Base-by-base conservation (phyloP, 208 protist genomes). In the Phytomonas sp. region DNA sequence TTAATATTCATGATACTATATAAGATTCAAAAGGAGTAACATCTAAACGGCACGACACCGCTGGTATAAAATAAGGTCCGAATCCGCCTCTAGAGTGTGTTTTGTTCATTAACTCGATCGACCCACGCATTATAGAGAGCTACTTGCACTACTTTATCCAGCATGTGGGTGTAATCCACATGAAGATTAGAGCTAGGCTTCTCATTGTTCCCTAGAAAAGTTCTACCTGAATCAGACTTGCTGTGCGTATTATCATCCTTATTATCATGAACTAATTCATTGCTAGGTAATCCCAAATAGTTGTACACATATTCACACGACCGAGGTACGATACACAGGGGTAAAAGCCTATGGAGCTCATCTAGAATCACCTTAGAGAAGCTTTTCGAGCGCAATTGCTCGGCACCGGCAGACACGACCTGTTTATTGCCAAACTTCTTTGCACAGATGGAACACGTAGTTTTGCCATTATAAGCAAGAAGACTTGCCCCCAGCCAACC, bases 71-170 rank as follows among this genome's bases (percentile, higher is more conserved):
- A 56, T 26, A 26, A 26, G 46, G 4, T 2, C 20, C 1, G 20
- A 26, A 56, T 56, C 20, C 8, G 33, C 40, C 7, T 43, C 43
- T 69, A 37, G 23, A 62, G 61, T 53, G 51, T 75, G 4, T 75
- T 75, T 68, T 70, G 17, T 62, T 60, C 46, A 4, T 20, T 62
- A 46, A 46, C 40, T 30, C 89, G 79, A 68, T 85, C 68, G 65
- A 80, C 77, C 81, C 78, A 83, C 17, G 80, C 68, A 33, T 74
- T 77, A 46, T 92, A 87, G 28, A 96, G 74, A 7, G 77, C 79
- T 6, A 79, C 85, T 43, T 88, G 82, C 36, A 96, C 81, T 23
- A 93, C 79, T 74, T 87, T 90, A 70, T 96, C 91, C n/a, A 92
- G 70, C 0, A 83, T 78, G 40, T 83, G 72, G 67, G 87, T 62